phyloP scores from a whole-genome alignment of 352 stramenopile species.

The Globisporangium solare region DNA sequence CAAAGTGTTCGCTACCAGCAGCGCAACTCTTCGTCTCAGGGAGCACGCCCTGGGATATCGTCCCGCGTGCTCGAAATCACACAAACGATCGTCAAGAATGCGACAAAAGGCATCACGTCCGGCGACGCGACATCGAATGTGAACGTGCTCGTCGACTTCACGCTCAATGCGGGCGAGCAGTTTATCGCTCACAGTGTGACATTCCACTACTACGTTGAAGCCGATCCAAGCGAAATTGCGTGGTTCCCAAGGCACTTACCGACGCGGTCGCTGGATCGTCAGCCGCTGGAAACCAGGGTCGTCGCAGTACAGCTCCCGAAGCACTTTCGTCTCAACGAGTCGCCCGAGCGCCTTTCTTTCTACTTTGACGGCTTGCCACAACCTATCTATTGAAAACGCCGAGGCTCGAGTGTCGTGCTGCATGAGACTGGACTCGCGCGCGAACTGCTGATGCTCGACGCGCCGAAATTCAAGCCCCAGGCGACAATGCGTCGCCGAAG shows the following conservation, averaged over 20 bases:
- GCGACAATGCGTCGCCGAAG: conserved; percentile 38
- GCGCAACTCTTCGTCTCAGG: conserved; percentile 1
- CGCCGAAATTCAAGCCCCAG: conserved; percentile 33
- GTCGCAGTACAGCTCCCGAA: conserved; percentile 51
- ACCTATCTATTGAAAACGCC: conserved; percentile 37
- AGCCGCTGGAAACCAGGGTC: conserved; percentile 34
- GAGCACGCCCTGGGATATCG: conserved; percentile 16
- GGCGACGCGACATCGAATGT: conserved; percentile 13
- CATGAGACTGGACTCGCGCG: conserved; percentile 40
- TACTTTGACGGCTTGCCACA: conserved; percentile 44
- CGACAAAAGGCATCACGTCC: background rate
- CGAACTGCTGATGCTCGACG: conserved; percentile 37
- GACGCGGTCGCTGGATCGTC: conserved; percentile 34
- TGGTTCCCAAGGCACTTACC: conserved; percentile 58
- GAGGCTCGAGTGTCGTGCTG: conserved; percentile 40
- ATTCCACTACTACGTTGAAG: conserved; percentile 60
- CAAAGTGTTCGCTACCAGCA: conserved; percentile 33
- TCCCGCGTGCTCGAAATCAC: conserved; percentile 21
- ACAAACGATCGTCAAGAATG: conserved; percentile 17
- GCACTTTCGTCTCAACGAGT: conserved; percentile 38
- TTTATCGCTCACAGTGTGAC: conserved; percentile 70
- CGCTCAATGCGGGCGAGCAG: conserved; percentile 66
- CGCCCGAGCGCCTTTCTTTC: conserved; percentile 49
- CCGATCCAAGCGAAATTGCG: conserved; percentile 38
- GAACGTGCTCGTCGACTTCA: conserved; percentile 67